Percentiles rank a stretch among this genome's conserved stretches.
These are phyloP conservation scores for Priceomyces haplophilus DNA, from an alignment of 805 yeast genomes.

Conservation along the genomic window DNA sequence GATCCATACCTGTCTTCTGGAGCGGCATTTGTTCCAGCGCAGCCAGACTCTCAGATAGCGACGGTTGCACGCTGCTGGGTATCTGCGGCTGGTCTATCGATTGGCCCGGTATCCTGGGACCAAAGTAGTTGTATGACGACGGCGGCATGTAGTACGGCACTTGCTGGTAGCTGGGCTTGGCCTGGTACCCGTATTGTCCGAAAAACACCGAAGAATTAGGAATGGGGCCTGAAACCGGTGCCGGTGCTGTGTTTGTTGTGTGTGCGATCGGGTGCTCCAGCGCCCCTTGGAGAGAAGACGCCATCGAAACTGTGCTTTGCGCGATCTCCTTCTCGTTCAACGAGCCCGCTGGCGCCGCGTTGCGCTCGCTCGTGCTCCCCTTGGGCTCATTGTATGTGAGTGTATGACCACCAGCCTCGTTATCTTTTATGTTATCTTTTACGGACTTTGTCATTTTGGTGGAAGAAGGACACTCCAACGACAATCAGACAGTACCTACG, in stretches of 20 bases:
- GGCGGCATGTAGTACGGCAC: conserved; percentile 1
- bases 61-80: conserved; percentile 1
- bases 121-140: conserved; percentile 4
- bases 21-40: conserved; percentile 2
- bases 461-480: no score
- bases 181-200: conserved; percentile 4
- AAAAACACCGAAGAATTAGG: neutral
- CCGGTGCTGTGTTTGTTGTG: conserved; percentile 2
- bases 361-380: neutral
- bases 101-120: conserved; percentile 6
- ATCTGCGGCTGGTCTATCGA: conserved; percentile 5
- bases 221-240: neutral
- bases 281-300: neutral
- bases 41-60: conserved; percentile 1
- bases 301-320: neutral
- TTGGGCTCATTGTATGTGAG: neutral
- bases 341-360: neutral
- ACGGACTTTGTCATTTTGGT: neutral
- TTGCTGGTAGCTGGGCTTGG: conserved; percentile 1
- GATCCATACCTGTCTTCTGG: neutral
- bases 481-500: no score
- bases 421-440: neutral
- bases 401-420: neutral
- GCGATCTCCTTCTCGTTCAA: neutral
- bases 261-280: neutral